Base-by-base conservation (phyloP, 441 rosid species). In the Geranium incanum region DNA sequence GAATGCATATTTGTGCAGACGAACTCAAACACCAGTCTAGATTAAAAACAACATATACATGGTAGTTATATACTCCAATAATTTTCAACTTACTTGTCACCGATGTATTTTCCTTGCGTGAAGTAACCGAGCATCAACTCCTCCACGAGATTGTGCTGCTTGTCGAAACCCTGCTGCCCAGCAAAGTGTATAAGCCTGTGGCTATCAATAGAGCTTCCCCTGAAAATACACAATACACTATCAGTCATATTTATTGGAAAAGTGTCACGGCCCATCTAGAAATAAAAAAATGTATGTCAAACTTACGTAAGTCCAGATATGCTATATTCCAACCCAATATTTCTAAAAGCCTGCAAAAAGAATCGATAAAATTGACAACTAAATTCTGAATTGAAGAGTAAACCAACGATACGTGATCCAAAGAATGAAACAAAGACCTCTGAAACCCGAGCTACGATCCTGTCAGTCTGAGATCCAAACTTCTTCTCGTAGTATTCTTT, bases 71-170 rank as follows among this genome's bases (percentile, higher is more conserved):
- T 36, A 67, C 12, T 59, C 37, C 7, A 0, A n/a, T 8, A 45
- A 65, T 50, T 48, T 33, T 55, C 13, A 13, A 71, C 74, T 45
- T 78, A 88, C 97, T 85, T 82, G 71, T 93, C 96, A 66, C 95
- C 93, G 4, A 93, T 83, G 79, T 78, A 93, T 78, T 84, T 89
- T 70, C 86, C 98, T 63, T 88, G 88, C 1, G 96, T 87, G 83
- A 93, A 93, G 89, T 89, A 91, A 73, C 96, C 98, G 23, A 84
- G 79, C 81, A 74, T 87, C 66, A 91, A 68, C 78, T 91, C 97
- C 74, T 89, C 96, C 23, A 81, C 92, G 28, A 91, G 96, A 68
- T 75, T 68, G 77, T 93, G 88, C 70, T 89, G 98, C 83, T 87
- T 93, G 0, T 85, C 88, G 28, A 75, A 75, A 15, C 84, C 84